Percentiles rank a stretch among this genome's conserved stretches.
These are phyloP conservation scores for Cymbopogon flexuosus DNA, from an alignment of 202 grass and related monocot species.

Conservation along the genomic window DNA sequence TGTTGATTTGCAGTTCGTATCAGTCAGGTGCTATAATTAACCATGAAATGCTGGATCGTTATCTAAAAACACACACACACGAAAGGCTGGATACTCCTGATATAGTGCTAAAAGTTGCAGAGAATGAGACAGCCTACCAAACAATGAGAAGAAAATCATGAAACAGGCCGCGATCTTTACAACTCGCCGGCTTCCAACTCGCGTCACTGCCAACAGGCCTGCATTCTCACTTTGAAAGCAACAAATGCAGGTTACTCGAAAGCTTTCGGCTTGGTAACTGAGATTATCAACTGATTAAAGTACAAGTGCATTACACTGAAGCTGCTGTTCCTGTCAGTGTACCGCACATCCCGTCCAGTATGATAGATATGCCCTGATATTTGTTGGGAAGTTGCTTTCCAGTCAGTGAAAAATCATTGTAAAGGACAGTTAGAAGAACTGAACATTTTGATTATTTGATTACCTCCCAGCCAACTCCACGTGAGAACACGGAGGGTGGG, in stretches of 20 bases:
- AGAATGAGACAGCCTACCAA: conserved; percentile 42
- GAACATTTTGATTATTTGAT: not conserved
- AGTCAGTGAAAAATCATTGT: not conserved
- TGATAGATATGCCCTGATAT: conserved; percentile 80
- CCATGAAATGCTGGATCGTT: not conserved
- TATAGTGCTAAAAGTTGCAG: conserved; percentile 3
- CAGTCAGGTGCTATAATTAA: not conserved
- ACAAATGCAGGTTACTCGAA: not conserved
- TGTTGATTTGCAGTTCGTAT: conserved; percentile 36
- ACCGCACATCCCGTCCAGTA: conserved; percentile 80
- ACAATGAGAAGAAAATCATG: conserved; percentile 97
- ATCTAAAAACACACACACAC: not conserved
- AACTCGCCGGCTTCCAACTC: conserved; percentile 83
- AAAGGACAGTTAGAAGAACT: not conserved
- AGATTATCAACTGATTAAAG: not conserved
- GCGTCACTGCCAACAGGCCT: conserved; percentile 70
- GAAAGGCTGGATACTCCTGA: not conserved
- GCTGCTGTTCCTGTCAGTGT: conserved; percentile 76
- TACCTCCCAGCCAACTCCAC: conserved; percentile 95
- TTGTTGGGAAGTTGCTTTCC: conserved; percentile 11
- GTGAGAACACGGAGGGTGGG: conserved; percentile 72
- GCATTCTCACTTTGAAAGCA: conserved; percentile 70
- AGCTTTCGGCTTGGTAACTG: not conserved
- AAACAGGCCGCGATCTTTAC: conserved; percentile 73
- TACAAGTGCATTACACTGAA: conserved; percentile 66